Evolutionary conservation across 257 asterid genomes (phyloP).

Genomic region (Ligustrum vulgare): DNA sequence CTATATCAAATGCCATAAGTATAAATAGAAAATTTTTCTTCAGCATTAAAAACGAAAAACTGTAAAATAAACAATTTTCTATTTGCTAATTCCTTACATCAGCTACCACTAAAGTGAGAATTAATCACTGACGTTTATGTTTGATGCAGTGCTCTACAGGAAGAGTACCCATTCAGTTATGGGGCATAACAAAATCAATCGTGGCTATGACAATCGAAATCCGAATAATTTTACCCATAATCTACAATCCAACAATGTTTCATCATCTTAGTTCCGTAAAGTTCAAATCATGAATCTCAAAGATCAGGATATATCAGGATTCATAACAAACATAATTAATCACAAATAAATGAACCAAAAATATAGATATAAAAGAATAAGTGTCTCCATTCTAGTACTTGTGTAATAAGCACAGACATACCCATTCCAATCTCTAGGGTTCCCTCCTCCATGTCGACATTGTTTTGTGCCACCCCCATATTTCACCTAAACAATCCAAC

Average conservation of each 20-base stretch:
- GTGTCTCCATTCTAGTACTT: background rate
- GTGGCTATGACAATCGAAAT: background rate
- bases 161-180: no score
- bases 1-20: no score
- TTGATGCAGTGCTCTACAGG: no score
- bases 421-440: slow-evolving; percentile 40
- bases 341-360: background rate
- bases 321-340: background rate
- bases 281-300: background rate
- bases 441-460: slow-evolving; percentile 36
- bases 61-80: background rate
- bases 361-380: background rate
- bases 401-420: slow-evolving; percentile 4
- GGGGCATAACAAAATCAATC: background rate
- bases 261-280: background rate
- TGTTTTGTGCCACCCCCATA: slow-evolving; percentile 24
- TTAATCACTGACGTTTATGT: no score
- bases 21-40: no score
- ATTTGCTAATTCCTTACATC: background rate
- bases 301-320: background rate
- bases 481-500: slow-evolving; percentile 20
- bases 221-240: background rate
- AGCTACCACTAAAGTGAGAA: background rate
- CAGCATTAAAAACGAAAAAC: no score
- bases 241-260: background rate